Base-by-base conservation (phyloP, 2,329 filamentous ascomycete genomes). In the Alternaria triticimaculans region DNA sequence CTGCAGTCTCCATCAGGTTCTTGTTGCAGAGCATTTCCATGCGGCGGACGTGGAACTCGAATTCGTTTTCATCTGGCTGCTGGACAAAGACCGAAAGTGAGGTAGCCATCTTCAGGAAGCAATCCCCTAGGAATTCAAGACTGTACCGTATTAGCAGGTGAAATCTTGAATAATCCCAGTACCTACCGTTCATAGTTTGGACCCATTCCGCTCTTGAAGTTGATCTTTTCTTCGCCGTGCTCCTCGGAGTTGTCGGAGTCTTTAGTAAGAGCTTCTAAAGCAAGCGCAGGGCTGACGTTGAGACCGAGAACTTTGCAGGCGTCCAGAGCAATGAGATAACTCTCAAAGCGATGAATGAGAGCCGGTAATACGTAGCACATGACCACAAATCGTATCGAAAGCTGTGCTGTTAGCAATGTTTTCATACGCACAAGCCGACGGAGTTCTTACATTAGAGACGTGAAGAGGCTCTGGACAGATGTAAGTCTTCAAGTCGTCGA, bases 81-180 rank as follows among this genome's bases (percentile, higher is more conserved):
- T 89, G 86, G 1, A 91, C 90, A 76, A 92, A 98, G 0, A 97
- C 84, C 0, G 94, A 90, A 57, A 99, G 94, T 0, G 94, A 95
- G 0, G 95, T 97, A 11, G 92, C 93, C 90, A 97, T 95, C 80
- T 99, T 99, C 63, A 99, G 85, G 73, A 97, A 97, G 33, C 91
- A 92, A 77, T 99, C 96, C 0, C 96, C 96, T 3, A 98, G 85
- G 63, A 97, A 97, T 74, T 99, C 96, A 0, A 98, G 85, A 12
- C 60, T 63, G 26, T n/a, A 8, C 12, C 15, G 1, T 26, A 10
- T 63, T 37, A 63, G 49, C 30, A 43, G 15, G 15, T 15, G 20
- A 15, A 3, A 20, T 4, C 15, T 18, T 7, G 25, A 50, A 12
- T 9, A 6, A 21, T n/a, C 4, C 9, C 14, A 37, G 23, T 3